Conservation (phyloP, 768 basidiomycete genomes). For the Boletus subparvulus region DNA sequence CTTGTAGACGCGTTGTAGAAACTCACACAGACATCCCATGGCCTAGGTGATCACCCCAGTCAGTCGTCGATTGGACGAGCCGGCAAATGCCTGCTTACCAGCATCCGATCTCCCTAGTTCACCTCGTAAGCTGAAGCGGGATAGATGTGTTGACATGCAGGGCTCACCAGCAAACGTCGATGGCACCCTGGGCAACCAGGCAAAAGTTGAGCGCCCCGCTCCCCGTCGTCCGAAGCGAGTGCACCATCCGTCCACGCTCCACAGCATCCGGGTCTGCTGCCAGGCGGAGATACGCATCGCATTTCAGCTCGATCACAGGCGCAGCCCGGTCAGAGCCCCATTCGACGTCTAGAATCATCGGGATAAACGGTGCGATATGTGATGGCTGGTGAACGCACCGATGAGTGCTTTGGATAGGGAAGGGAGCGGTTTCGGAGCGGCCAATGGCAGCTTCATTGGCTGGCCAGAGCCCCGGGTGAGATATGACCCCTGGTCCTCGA, state of each 20-base stretch:
- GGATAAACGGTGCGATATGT: not conserved
- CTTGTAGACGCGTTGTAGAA: not conserved
- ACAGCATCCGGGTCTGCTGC: constrained; percentile 57
- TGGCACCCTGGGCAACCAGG: constrained; percentile 84
- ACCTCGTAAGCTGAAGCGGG: not conserved
- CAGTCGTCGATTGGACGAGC: not conserved
- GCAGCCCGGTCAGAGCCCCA: constrained; percentile 81
- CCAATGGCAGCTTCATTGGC: constrained; percentile 63
- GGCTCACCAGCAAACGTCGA: constrained; percentile 82
- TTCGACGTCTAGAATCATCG: constrained; percentile 59
- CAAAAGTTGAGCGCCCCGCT: constrained; percentile 82
- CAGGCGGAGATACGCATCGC: constrained; percentile 68
- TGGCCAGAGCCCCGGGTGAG: constrained; percentile 49
- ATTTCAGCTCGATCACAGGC: constrained; percentile 56
- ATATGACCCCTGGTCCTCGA: constrained; percentile 76
- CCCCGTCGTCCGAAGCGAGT: constrained; percentile 78
- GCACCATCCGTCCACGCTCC: constrained; percentile 78
- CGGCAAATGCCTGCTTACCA: constrained; percentile 38
- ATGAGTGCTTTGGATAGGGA: constrained; percentile 75
- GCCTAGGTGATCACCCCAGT: constrained; percentile 34
- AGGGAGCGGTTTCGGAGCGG: constrained; percentile 56
- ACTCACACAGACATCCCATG: constrained; percentile 83
- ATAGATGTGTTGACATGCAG: not conserved
- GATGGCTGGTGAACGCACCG: constrained; percentile 36
- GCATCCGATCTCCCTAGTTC: constrained; percentile 74